These are phyloP conservation scores for Prunella vulgaris DNA, from an alignment of 257 asterid species.

Conservation along the genomic window DNA sequence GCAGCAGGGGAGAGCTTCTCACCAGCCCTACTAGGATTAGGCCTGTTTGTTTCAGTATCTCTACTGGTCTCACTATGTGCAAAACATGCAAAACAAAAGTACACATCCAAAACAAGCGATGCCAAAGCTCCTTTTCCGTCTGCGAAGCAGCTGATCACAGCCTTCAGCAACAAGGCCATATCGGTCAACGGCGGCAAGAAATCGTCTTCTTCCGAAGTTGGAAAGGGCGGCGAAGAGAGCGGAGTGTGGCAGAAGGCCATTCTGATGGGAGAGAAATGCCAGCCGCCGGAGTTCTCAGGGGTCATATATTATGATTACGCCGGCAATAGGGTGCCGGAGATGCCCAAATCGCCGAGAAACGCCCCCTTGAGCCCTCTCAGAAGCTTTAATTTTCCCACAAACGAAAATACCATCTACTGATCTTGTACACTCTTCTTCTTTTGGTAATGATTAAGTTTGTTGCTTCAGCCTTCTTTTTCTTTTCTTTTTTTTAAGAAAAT, in stretches of 20 bases:
- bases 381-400: conserved; percentile 23
- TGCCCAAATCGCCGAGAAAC: conserved; percentile 74
- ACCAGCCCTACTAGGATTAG: conserved; percentile 46
- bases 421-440: neutral
- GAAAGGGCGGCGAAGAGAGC: conserved; percentile 21
- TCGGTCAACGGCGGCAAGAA: conserved; percentile 14
- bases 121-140: conserved; percentile 26
- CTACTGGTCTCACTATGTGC: conserved; percentile 60
- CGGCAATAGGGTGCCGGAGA: conserved; percentile 68
- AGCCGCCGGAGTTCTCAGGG: conserved; percentile 82
- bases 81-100: conserved; percentile 46
- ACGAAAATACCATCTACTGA: conserved; percentile 10
- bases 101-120: neutral
- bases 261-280: conserved; percentile 78
- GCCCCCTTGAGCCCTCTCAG: conserved; percentile 38
- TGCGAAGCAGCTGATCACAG: conserved; percentile 32
- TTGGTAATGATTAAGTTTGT: neutral
- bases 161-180: conserved; percentile 33
- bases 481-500: neutral
- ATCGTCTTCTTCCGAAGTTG: neutral
- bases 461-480: neutral
- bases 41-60: conserved; percentile 49
- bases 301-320: conserved; percentile 57
- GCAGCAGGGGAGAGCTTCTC: conserved; percentile 21
- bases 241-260: conserved; percentile 88